A percentile compares a stretch with the other conserved stretches of the same genome.
These are phyloP conservation scores for Leccinum pachyderme DNA, from an alignment of 1,284 basidiomycete genomes.

Conservation along the genomic window DNA sequence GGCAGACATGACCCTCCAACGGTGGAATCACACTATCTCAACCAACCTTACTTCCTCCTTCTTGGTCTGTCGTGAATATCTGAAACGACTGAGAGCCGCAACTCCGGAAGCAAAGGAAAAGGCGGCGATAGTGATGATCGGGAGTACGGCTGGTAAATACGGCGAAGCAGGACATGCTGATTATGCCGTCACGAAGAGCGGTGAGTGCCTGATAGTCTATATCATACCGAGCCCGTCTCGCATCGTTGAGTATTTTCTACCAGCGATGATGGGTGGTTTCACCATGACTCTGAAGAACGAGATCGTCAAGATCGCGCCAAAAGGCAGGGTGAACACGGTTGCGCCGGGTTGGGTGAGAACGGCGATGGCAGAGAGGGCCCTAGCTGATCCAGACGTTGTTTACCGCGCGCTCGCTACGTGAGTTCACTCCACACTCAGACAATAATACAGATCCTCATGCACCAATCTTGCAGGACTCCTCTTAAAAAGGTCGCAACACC, in stretches of 20 bases:
- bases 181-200: slow-evolving; percentile 59
- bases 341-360: slow-evolving; percentile 74
- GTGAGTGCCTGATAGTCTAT: slow-evolving; percentile 32
- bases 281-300: slow-evolving; percentile 74
- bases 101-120: slow-evolving; percentile 44
- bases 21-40: slow-evolving; percentile 63
- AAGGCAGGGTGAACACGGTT: slow-evolving; percentile 68
- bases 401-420: slow-evolving; percentile 66
- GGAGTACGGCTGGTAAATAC: slow-evolving; percentile 71
- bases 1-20: slow-evolving; percentile 58
- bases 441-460: not conserved
- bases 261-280: slow-evolving; percentile 74
- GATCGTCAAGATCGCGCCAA: slow-evolving; percentile 72
- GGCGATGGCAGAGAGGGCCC: slow-evolving; percentile 51
- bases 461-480: slow-evolving; percentile 48
- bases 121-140: slow-evolving; percentile 62
- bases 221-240: not conserved
- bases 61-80: slow-evolving; percentile 60
- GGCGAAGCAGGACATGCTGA: slow-evolving; percentile 70
- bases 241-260: not conserved
- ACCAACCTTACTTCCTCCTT: slow-evolving; percentile 71
- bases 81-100: slow-evolving; percentile 47
- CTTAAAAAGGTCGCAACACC: slow-evolving; percentile 68
- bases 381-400: slow-evolving; percentile 44
- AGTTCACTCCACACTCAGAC: slow-evolving; percentile 20